Evolutionary conservation across 352 stramenopile species (phyloP), one percentile per base, ranked within the genome.

Genomic region (Pythium graminicola): DNA sequence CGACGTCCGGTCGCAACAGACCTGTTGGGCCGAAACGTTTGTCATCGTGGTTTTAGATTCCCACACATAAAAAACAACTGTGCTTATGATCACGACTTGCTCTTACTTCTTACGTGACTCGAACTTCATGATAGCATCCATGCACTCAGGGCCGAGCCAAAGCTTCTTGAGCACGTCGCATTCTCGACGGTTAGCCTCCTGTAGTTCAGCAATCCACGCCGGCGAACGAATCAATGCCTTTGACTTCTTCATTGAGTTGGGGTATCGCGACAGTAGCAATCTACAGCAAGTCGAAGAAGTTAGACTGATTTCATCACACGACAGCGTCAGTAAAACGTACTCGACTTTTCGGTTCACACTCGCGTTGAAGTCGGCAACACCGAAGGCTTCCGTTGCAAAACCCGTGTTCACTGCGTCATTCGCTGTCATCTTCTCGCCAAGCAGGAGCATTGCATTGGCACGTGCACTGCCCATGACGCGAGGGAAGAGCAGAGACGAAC

Each of bases 361-460:
- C 26, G 41, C 43, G 28, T 89, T 72, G 42, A 90, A 88, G n/a
- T 88, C 75, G 9, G 52, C 65, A n/a, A 74, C 68, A 17, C 69
- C 57, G 26, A 87, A 86, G 26, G 68, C 54, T n/a, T 53, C 70
- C 17, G 75, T 86, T 9, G 69, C 75, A 1, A 91, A 54, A 2
- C 77, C 75, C 6, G 58, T 43, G 13, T 64, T 54, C 9, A 84
- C 49, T 1, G 73, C 76, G 20, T 84, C 70, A 31, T 73, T 63
- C 9, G 81, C 85, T 16, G 57, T 82, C 31, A 97, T 62, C 47
- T 94, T 93, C 46, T 94, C 79, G 11, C 85, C 86, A 16, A 96
- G 67, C 35, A 96, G 48, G 20, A 97, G 69, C 64, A 96, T 70
- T 28, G 93, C 86, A 44, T 96, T 97, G 10, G 88, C 77, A 10